Evolutionary conservation across 108 stramenopile species (phyloP).

Genomic region (Chaetoceros tenuissimus): DNA sequence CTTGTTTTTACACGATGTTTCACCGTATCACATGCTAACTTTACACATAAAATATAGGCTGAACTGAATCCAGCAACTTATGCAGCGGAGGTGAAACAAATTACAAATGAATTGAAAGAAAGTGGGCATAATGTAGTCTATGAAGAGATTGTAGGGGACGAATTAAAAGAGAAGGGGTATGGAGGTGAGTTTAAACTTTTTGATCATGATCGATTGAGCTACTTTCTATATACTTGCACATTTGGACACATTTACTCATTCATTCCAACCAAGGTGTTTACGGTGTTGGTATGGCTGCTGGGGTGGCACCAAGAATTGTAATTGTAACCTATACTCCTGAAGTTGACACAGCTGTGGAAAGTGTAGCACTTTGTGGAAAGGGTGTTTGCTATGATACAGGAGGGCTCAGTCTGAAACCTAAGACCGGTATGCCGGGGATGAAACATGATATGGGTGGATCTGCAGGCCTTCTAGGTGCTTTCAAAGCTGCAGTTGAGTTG

Average conservation of each 20-base stretch:
- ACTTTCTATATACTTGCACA: conserved; percentile 41
- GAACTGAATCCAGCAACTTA: conserved; percentile 36
- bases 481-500: conserved; percentile 44
- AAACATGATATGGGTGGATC: conserved; percentile 83
- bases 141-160: conserved; percentile 40
- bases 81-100: conserved; percentile 24
- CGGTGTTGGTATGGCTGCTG: conserved; percentile 81
- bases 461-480: conserved; percentile 75
- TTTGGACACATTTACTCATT: no score
- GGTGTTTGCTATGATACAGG: conserved; percentile 90
- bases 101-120: conserved; percentile 22
- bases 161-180: conserved; percentile 25
- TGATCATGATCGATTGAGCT: conserved; percentile 8
- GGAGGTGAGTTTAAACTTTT: no score
- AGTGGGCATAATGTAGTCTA: conserved; percentile 13
- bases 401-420: conserved; percentile 59
- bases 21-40: no score
- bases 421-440: conserved; percentile 47
- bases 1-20: no score
- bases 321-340: conserved; percentile 38
- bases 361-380: conserved; percentile 77
- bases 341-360: conserved; percentile 9
- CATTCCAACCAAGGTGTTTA: no score
- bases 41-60: no score
- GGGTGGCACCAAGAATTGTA: conserved; percentile 70